Conservation (phyloP, 345 rosid species). For the Linum usitatissimum region DNA sequence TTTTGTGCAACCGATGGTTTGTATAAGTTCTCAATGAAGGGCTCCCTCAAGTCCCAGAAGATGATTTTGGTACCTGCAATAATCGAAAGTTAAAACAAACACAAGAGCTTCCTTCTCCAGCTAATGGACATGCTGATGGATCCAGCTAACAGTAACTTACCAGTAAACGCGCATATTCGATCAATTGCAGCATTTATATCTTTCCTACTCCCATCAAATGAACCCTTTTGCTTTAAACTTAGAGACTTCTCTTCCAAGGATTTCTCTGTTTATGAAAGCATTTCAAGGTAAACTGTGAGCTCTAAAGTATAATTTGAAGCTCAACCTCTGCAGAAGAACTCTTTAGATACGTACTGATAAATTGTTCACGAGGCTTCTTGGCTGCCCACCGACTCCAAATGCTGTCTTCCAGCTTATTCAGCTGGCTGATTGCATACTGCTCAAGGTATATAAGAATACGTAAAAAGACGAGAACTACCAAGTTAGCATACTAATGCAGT, state of each 20-base stretch:
- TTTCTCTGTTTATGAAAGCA: constrained; percentile 30
- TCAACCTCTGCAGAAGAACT: neutral
- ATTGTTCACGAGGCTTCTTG: constrained; percentile 52
- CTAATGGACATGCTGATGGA: constrained; percentile 6
- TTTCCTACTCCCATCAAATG: constrained; percentile 82
- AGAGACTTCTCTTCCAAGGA: constrained; percentile 54
- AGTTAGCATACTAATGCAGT: neutral
- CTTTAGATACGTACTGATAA: constrained; percentile 45
- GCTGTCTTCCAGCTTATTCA: constrained; percentile 87
- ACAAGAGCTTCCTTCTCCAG: constrained; percentile 7
- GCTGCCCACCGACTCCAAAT: constrained; percentile 73
- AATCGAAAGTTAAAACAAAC: constrained; percentile 14
- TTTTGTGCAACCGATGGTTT: constrained; percentile 65
- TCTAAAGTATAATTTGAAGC: neutral
- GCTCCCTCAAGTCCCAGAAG: constrained; percentile 84
- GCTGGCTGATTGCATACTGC: constrained; percentile 94
- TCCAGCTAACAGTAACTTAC: constrained; percentile 30
- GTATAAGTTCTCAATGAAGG: constrained; percentile 71
- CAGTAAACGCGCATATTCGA: constrained; percentile 74
- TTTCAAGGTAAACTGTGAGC: neutral
- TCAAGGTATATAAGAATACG: constrained; percentile 12
- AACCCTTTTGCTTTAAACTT: constrained; percentile 56
- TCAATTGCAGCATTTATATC: constrained; percentile 86
- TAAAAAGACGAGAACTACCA: neutral
- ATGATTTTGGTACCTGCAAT: constrained; percentile 82